Base-by-base conservation (phyloP, 164 flowering plant species). In the Aristolochia fimbriata region DNA sequence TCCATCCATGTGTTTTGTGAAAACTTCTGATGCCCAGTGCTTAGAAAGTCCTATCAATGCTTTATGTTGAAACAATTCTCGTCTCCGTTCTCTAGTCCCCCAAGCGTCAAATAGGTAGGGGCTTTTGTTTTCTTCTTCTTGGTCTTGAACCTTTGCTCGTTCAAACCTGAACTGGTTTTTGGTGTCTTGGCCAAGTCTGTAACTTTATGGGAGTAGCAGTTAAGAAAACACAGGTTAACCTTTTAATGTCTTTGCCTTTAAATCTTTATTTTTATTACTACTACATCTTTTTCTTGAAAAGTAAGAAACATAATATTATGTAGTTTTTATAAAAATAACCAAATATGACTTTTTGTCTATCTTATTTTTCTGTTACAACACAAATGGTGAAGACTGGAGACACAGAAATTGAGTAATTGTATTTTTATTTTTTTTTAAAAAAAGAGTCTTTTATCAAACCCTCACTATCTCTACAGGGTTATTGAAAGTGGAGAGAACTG, bases 1-100 rank as follows among this genome's bases (percentile, higher is more conserved):
- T 6, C 49, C 56, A 8, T 53, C 74, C 11, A 66, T 62, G 62
- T 75, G 76, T 65, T 65, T 25, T 15, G 33, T 53, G 49, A 67
- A 70, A n/a, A 47, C 69, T 51, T 63, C 81, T 10, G 54, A 56
- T 27, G n/a, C 61, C 62, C 69, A 68, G 30, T 65, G 62, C 46
- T 68, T 62, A 16, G 64, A 62, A 59, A 67, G 52, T 54, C 71
- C 55, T 54, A 51, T 64, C 46, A 71, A 31, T 55, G 59, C 66
- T 22, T 31, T 57, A 57, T 73, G 51, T 53, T 60, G 49, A 68
- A 65, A 52, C 59, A 52, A 65, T 15, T 30, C 21, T 41, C 19
- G 15, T 7, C 12, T 59, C 41, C 13, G 49, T 23, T 24, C 17
- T n/a, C 14, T 19, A 19, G 12, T 13, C 25, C 23, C 23, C 33